A percentile compares a stretch with the other conserved stretches of the same genome.
Conservation (phyloP, 1,284 basidiomycete species). For the Macrocybe sp. region DNA sequence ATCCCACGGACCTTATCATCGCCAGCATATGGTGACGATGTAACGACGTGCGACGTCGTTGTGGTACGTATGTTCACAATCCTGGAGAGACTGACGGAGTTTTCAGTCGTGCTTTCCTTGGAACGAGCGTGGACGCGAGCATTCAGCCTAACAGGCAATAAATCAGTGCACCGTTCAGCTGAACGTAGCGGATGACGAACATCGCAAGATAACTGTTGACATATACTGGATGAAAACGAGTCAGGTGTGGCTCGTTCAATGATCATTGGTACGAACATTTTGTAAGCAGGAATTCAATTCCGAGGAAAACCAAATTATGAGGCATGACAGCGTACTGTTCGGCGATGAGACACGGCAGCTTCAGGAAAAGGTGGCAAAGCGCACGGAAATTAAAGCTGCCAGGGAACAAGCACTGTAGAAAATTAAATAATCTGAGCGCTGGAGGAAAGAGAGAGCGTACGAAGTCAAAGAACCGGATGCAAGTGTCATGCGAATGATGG, state of each 20-base stretch:
- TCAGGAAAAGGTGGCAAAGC: not conserved
- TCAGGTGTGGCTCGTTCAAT: not conserved
- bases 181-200: slow-evolving; percentile 4
- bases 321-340: slow-evolving; percentile 18
- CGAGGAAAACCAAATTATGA: slow-evolving; percentile 20
- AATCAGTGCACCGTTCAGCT: not conserved
- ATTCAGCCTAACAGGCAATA: slow-evolving; percentile 17
- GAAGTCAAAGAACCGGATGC: slow-evolving; percentile 21
- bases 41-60: slow-evolving; percentile 8
- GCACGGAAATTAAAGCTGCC: slow-evolving; percentile 18
- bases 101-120: slow-evolving; percentile 12
- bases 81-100: slow-evolving; percentile 9
- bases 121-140: slow-evolving; percentile 18
- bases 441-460: slow-evolving; percentile 5
- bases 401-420: slow-evolving; percentile 19
- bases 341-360: not conserved
- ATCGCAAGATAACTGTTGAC: slow-evolving; percentile 22
- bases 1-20: slow-evolving; percentile 8
- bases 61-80: slow-evolving; percentile 11
- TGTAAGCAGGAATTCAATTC: slow-evolving; percentile 18
- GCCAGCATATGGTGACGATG: not conserved
- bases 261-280: slow-evolving; percentile 12
- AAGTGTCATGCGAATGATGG: slow-evolving; percentile 19
- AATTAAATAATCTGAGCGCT: not conserved
- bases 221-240: slow-evolving; percentile 13